phyloP scores from a whole-genome alignment of 2,329 filamentous ascomycete genomes.

The Chalaropsis ovoidea region DNA sequence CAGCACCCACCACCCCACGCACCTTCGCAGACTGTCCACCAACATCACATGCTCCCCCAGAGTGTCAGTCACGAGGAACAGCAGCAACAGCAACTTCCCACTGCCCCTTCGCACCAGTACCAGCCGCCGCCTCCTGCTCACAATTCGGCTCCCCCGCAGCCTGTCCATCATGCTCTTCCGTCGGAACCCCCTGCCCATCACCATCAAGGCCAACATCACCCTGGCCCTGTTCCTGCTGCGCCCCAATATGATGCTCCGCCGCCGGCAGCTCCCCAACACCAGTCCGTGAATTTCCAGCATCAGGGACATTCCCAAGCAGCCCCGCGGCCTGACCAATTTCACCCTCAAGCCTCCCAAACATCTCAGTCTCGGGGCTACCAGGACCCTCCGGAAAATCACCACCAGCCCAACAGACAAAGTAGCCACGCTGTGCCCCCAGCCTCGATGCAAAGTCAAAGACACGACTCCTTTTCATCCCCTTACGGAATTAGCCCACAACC shows the following conservation, averaged over 20 bases:
- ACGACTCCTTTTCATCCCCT: background rate
- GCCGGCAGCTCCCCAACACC: background rate
- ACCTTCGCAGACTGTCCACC: background rate
- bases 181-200: background rate
- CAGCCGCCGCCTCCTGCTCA: constrained; percentile 8
- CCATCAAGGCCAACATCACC: background rate
- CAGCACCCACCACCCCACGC: constrained; percentile 12
- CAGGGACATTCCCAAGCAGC: background rate
- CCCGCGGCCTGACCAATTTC: constrained; percentile 9
- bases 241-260: background rate
- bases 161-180: background rate
- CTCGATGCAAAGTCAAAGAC: background rate
- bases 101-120: constrained; percentile 2
- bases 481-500: constrained; percentile 13
- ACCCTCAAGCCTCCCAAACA: constrained; percentile 1
- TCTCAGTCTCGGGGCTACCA: constrained; percentile 18
- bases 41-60: constrained; percentile 20
- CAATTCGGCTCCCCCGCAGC: background rate
- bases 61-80: background rate
- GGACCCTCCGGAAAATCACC: constrained; percentile 15
- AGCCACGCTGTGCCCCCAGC: background rate
- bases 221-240: background rate
- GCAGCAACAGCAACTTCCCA: constrained; percentile 5
- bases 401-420: background rate
- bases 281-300: background rate